A percentile compares a stretch with the other conserved stretches of the same genome.
phyloP scores from a whole-genome alignment of 2,329 filamentous ascomycete genomes.

The Ophiosphaerella korrae region DNA sequence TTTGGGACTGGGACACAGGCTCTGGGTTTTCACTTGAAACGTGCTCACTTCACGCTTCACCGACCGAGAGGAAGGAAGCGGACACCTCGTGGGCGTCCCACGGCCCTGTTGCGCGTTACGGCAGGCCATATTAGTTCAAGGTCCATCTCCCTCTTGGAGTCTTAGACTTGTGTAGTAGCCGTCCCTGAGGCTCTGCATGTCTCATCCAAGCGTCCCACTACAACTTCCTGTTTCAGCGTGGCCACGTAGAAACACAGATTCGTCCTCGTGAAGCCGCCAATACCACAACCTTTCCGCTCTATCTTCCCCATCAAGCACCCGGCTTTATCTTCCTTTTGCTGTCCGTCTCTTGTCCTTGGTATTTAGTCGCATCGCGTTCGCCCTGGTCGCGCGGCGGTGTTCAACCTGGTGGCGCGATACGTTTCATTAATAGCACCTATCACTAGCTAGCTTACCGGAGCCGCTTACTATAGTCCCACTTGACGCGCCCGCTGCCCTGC shows the following conservation, averaged over 20 bases:
- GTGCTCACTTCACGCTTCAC: no score
- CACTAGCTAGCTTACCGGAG: conserved; percentile 17
- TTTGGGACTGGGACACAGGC: no score
- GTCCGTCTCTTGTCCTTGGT: neutral
- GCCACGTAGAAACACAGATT: conserved; percentile 26
- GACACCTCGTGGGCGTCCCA: no score
- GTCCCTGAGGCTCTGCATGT: conserved; percentile 26
- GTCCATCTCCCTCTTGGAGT: neutral
- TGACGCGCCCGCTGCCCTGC: conserved; percentile 11
- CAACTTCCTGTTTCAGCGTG: conserved; percentile 30
- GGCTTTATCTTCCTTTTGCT: neutral
- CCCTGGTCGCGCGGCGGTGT: neutral
- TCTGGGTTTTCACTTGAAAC: no score
- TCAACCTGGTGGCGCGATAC: conserved; percentile 13
- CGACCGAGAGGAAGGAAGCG: no score
- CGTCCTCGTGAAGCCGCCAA: neutral
- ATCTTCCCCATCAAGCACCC: neutral
- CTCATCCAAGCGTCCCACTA: conserved; percentile 21
- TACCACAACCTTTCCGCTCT: neutral
- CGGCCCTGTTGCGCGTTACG: no score
- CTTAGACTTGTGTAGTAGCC: neutral
- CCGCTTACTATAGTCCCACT: conserved; percentile 14
- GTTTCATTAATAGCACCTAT: conserved; percentile 20
- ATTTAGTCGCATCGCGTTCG: neutral
- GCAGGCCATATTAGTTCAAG: no score